Evolutionary conservation across 768 basidiomycete species (phyloP).

Genomic region (Termitomyces sp.): DNA sequence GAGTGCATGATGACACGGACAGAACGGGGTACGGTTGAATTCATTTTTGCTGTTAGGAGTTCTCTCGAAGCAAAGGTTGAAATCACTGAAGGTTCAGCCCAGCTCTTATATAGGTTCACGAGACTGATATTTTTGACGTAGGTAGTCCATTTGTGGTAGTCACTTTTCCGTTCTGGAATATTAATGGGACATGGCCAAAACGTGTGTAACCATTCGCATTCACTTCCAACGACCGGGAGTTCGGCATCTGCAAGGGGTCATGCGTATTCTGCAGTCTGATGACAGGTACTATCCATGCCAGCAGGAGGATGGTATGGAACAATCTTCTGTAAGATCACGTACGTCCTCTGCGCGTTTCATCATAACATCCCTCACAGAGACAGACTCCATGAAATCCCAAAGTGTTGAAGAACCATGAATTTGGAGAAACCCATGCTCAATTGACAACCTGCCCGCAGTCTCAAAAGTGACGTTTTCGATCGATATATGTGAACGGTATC

Average conservation of each 20-base stretch:
- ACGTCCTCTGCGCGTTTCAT: constrained; percentile 55
- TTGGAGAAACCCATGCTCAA: constrained; percentile 82
- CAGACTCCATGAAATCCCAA: constrained; percentile 89
- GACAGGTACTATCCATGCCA: constrained; percentile 48
- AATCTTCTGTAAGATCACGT: constrained; percentile 15
- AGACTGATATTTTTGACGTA: too few species aligned
- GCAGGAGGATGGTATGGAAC: constrained; percentile 45
- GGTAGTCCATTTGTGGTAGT: too few species aligned
- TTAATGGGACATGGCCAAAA: constrained; percentile 68
- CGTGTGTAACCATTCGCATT: constrained; percentile 42
- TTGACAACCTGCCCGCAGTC: constrained; percentile 98
- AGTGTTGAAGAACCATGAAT: constrained; percentile 80
- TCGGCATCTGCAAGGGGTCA: constrained; percentile 73
- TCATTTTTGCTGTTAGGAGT: too few species aligned
- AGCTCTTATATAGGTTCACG: too few species aligned
- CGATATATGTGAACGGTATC: constrained; percentile 90
- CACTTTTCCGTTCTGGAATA: constrained; percentile 36
- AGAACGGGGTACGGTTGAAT: too few species aligned
- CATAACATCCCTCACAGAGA: constrained; percentile 87
- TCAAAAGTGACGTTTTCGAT: constrained; percentile 96
- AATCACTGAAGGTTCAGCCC: too few species aligned
- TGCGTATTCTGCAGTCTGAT: constrained; percentile 49
- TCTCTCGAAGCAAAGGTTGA: too few species aligned
- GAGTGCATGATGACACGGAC: too few species aligned
- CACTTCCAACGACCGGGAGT: constrained; percentile 83